Percentiles rank a stretch among this genome's conserved stretches.
These are phyloP conservation scores for Galeopsis tetrahit DNA, from an alignment of 257 asterid species.

Conservation along the genomic window DNA sequence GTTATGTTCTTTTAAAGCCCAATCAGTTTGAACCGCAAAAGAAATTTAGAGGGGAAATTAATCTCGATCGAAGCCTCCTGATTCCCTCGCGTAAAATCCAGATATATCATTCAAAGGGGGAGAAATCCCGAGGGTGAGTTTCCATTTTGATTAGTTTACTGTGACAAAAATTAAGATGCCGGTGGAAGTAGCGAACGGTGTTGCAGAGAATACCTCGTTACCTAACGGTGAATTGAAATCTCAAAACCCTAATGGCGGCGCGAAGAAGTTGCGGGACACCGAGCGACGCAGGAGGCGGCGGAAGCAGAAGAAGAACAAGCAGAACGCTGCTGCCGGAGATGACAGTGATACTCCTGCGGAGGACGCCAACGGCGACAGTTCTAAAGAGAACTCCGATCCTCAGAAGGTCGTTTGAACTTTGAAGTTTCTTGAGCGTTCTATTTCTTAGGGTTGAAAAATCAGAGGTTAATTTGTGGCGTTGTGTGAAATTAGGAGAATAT, in stretches of 20 bases:
- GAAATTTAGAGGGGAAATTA: background rate
- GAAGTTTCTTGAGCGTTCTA: background rate
- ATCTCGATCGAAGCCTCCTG: conserved; percentile 15
- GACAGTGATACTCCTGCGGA: conserved; percentile 59
- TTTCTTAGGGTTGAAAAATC: background rate
- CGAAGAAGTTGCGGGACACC: conserved; percentile 66
- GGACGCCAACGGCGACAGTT: conserved; percentile 56
- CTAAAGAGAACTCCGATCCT: conserved; percentile 76
- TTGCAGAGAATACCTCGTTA: conserved; percentile 32
- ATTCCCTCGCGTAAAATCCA: conserved; percentile 13
- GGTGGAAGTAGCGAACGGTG: conserved; percentile 53
- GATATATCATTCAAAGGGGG: conserved; percentile 25
- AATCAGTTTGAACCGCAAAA: background rate
- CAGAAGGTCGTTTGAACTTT: conserved; percentile 52
- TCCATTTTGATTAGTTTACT: background rate
- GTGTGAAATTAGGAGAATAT: background rate
- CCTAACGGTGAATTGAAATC: conserved; percentile 52
- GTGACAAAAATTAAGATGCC: conserved; percentile 42
- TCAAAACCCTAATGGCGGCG: conserved; percentile 46
- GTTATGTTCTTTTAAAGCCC: conserved; percentile 1
- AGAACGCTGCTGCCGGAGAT: conserved; percentile 47
- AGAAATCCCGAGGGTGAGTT: conserved; percentile 14
- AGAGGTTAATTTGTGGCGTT: background rate
- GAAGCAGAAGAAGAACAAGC: conserved; percentile 88
- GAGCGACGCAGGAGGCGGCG: conserved; percentile 92